Base-by-base conservation (phyloP, 345 rosid species). In the Lumnitzera littorea region DNA sequence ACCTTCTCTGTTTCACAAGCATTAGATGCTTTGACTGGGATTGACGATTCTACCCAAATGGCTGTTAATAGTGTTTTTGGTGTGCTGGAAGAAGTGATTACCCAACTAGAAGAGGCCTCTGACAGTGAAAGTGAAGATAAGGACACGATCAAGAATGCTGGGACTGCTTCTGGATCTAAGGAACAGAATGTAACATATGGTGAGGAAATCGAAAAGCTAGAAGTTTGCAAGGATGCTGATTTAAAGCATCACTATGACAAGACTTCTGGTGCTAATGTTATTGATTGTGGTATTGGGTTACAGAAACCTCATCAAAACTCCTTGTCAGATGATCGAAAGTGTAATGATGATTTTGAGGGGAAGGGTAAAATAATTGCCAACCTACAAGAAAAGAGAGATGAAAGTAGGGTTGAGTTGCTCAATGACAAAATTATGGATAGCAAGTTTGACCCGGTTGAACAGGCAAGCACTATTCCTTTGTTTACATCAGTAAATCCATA, bases 51-150 rank as follows among this genome's bases (percentile, higher is more conserved):
- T 63, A 89, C 96, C 43, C 98, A 89, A 73, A 84, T 87, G 61
- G 98, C 98, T 66, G 97, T 92, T 63, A 92, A 94, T 61, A 94
- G 86, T 70, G 97, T 89, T 67, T 89, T 87, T 51, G 97, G 96
- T 65, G 99, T 89, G 58, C 76, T 94, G 47, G 99, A 94, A 77
- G 76, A 84, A 62, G 82, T 94, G 89, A 87, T 94, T 66, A 47
- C 86, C 65, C 90, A 85, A 72, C 63, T 82, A 13, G 91, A 78
- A 71, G 91, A 85, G 68, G 87, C 65, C 71, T 76, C 80, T 15
- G 80, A 65, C 49, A 67, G 71, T 69, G 78, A 70, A 69, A 73
- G 73, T 24, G 72, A 76, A 51, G 56, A 73, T 29, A 72, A 56
- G 50, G 54, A 66, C 58, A 69, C 78, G 70, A 77, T 24, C 12